phyloP scores from a whole-genome alignment of 1,139 yeast genomes.

The Kodamaea plutei region DNA sequence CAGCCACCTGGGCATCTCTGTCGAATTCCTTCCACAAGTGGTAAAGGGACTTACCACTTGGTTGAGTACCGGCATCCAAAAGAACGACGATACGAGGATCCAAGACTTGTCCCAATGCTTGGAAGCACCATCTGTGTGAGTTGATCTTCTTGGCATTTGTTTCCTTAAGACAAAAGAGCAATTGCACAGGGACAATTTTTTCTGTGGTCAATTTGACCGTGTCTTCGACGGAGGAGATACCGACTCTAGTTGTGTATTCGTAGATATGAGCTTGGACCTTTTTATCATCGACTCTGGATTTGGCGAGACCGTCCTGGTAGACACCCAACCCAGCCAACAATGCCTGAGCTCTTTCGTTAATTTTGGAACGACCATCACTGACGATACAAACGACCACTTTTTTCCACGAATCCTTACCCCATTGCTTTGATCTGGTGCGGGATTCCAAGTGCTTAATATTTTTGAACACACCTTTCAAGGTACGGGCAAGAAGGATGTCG shows the following conservation, averaged over 20 bases:
- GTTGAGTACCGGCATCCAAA: conserved; percentile 49
- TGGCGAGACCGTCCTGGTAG: conserved; percentile 48
- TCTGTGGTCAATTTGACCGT: conserved; percentile 47
- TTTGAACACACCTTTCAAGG: conserved; percentile 46
- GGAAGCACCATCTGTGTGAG: conserved; percentile 51
- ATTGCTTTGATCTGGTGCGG: conserved; percentile 36
- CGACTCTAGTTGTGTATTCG: conserved; percentile 47
- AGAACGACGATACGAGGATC: conserved; percentile 42
- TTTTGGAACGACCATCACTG: conserved; percentile 46
- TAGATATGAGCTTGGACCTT: conserved; percentile 46
- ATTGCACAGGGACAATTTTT: conserved; percentile 46
- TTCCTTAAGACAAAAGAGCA: conserved; percentile 45
- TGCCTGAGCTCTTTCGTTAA: conserved; percentile 47
- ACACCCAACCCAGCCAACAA: conserved; percentile 46
- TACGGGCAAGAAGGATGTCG: conserved; percentile 42
- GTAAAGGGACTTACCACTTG: conserved; percentile 42
- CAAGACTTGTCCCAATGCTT: conserved; percentile 43
- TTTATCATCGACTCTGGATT: conserved; percentile 44
- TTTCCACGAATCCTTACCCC: conserved; percentile 51
- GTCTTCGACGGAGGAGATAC: conserved; percentile 43
- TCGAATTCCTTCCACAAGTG: conserved; percentile 50
- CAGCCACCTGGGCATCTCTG: conserved; percentile 45
- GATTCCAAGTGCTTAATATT: conserved; percentile 47
- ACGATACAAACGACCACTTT: conserved; percentile 47
- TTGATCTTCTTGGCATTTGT: conserved; percentile 46